Percentiles rank a stretch among this genome's conserved stretches.
Evolutionary conservation across 2,329 filamentous ascomycete species (phyloP).

Genomic region (Alternaria sp.): DNA sequence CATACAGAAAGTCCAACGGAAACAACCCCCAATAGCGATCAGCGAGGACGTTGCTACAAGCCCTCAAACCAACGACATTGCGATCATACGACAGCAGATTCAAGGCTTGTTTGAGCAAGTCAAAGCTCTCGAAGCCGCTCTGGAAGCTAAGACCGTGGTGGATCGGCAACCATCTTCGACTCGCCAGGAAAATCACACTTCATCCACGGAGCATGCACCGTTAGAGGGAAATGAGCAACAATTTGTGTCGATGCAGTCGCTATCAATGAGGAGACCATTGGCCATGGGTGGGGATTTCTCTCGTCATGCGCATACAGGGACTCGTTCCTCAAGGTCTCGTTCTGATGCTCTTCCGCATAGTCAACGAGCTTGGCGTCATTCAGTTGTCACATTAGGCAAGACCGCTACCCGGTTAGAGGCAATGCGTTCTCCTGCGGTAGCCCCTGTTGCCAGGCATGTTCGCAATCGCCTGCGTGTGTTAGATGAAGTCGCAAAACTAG

Average conservation of each 20-base stretch:
- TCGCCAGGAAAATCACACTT: not conserved
- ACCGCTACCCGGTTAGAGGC: not conserved
- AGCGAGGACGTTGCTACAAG: not conserved
- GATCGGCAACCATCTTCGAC: not conserved
- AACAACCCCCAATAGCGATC: not conserved
- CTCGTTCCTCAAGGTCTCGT: not conserved
- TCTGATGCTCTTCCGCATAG: not conserved
- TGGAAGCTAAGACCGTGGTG: constrained; percentile 2
- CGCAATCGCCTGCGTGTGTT: constrained; percentile 7
- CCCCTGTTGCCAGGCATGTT: not conserved
- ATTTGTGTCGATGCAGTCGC: not conserved
- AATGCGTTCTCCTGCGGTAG: constrained; percentile 2
- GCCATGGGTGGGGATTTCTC: not conserved
- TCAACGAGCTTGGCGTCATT: not conserved
- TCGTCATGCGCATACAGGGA: not conserved
- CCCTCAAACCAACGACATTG: not conserved
- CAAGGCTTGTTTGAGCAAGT: constrained; percentile 26
- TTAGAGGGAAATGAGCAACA: not conserved
- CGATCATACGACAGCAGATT: constrained; percentile 18
- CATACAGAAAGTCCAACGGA: not conserved
- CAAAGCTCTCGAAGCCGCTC: constrained; percentile 18
- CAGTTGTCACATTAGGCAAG: not conserved
- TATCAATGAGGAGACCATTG: not conserved
- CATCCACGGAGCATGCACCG: not conserved
- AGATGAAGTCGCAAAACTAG: not conserved